Base-by-base conservation (phyloP, 179 eudicot species). In the Silene noctiflora region DNA sequence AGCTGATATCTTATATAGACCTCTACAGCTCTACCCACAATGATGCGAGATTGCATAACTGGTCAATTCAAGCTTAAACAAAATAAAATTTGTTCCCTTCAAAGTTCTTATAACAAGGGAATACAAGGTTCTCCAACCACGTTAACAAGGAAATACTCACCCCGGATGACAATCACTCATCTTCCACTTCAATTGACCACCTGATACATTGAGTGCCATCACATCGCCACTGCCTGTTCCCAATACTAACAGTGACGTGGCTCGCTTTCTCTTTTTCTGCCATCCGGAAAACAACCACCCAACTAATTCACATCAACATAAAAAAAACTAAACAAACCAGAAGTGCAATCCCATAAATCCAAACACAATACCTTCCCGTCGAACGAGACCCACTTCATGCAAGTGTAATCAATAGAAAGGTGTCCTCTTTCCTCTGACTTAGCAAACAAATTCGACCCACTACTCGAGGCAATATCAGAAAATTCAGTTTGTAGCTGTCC, bases 151-250 rank as follows among this genome's bases (percentile, higher is more conserved):
- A 60, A 21, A 14, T 46, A 86, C 93, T 76, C 78, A 93, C 99
- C 99, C 98, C 16, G 98, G 97, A 84, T 95, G 98, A 71, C 99
- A 93, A 65, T 91, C 96, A 81, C 81, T 88, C 73, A 85, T 84
- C 83, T 86, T 93, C 98, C 99, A 95, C 85, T 86, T 95, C 80
- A 91, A 83, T 48, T 93, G 97, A 53, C 96, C 94, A 44, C 92
- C 91, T 16, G 96, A 84, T 24, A 91, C 96, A 86, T 93, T 97
- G 75, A 89, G 75, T 0, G 92, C 97, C 71, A 93, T 61, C 42
- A 88, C 88, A 81, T 95, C 99, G 16, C 99, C 98, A 74, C 96
- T 86, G 20, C 97, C 99, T 0, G 98, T 95, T 77, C 99, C 99
- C 80, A 93, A 77, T 75, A 93, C 86, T 71, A 95, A 75, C 69